Evolutionary conservation across 2,329 filamentous ascomycete species (phyloP), one percentile per base, ranked within the genome.

Genomic region (Aspergillus fijiensis): DNA sequence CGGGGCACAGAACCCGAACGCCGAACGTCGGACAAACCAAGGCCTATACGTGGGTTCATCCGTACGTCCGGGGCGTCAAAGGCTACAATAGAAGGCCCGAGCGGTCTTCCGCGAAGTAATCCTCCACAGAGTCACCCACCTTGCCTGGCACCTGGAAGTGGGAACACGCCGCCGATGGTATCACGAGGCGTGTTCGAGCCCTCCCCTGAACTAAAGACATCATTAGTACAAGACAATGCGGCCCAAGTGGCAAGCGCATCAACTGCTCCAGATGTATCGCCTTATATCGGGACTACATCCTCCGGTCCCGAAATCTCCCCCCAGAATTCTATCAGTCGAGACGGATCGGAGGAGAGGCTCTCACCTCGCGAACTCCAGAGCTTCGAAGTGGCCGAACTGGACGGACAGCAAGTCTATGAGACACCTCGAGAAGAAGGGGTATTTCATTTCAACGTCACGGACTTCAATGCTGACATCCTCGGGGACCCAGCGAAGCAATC

Each of bases 31-130:
- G 59, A 66, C 59, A 62, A 60, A 45, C 65, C 51, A 27, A 65
- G 50, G 62, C 62, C 65, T 64, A 74, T 73, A 60, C 72, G 69
- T 76, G 74, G 74, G 57, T 74, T 67, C 73, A 76, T 71, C 72
- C 74, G 65, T 73, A 75, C 68, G 57, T 65, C 69, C 63, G 71
- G 67, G 35, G 64, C 70, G 25, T 66, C 63, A 5, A 72, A 65
- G 52, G 68, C 71, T 35, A 67, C 68, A 9, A 70, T 68, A 25
- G 72, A 70, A 60, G 67, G 63, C 42, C 60, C 67, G 25, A 63
- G 64, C 29, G 57, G 63, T 12, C 69, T 64, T n/a, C 50, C 65
- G 25, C 63, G 62, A 16, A 65, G 63, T 54, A 61, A 60, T 11
- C 16, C 39, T 16, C 21, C 61, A 14, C 55, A 55, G 23, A 12